These are phyloP conservation scores for Musa itinerans DNA, from an alignment of 176 grass and related monocot genomes.

Conservation along the genomic window DNA sequence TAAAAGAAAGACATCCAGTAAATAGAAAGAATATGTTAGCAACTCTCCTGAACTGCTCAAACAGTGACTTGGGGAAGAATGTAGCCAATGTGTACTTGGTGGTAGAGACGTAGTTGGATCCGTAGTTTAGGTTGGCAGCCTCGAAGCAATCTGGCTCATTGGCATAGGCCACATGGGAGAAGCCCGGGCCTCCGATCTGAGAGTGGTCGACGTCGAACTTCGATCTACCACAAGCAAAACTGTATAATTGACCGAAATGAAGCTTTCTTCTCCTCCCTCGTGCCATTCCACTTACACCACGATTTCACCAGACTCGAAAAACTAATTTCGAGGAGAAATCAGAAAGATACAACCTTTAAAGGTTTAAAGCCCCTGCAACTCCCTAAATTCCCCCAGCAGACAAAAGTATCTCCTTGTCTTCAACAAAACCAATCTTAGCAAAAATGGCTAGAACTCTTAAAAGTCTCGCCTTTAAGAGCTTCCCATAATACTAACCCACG, in stretches of 20 bases:
- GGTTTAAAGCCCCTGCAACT: too few relatives aligned
- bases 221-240: slow-evolving; percentile 44
- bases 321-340: background rate
- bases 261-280: slow-evolving; percentile 40
- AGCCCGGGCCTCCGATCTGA: slow-evolving; percentile 53
- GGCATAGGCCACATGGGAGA: slow-evolving; percentile 66
- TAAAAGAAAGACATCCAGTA: slow-evolving; percentile 66
- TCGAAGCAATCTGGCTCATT: slow-evolving; percentile 46
- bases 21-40: slow-evolving; percentile 95
- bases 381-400: too few relatives aligned
- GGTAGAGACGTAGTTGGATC: slow-evolving; percentile 53
- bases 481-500: background rate
- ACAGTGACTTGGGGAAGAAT: slow-evolving; percentile 90
- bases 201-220: slow-evolving; percentile 47
- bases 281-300: slow-evolving; percentile 9
- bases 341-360: too few relatives aligned
- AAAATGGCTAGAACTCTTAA: too few relatives aligned
- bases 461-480: too few relatives aligned
- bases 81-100: slow-evolving; percentile 69
- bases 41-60: slow-evolving; percentile 99
- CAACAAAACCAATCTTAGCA: too few relatives aligned
- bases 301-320: background rate
- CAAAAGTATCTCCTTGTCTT: too few relatives aligned
- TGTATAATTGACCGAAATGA: slow-evolving; percentile 46
- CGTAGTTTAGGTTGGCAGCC: slow-evolving; percentile 34